Percentiles rank a stretch among this genome's conserved stretches.
These are phyloP conservation scores for Dorcoceras hygrometricum DNA, from an alignment of 257 asterid species.

Conservation along the genomic window DNA sequence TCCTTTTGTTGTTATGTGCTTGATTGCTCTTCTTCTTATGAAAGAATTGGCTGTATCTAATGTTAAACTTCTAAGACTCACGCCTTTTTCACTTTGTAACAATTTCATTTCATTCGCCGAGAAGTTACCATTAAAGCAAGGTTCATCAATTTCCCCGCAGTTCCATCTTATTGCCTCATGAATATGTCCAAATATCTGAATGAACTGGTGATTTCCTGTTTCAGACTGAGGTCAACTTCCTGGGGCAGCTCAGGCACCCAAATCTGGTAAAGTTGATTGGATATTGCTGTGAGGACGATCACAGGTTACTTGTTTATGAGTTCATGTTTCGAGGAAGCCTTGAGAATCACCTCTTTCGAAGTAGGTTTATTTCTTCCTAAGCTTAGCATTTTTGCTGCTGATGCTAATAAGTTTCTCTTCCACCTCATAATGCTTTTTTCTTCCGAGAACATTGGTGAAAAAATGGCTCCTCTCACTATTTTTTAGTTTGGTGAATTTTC, in stretches of 20 bases:
- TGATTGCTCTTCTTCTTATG: background rate
- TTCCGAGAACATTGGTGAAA: background rate
- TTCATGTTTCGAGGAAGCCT: conserved; percentile 99
- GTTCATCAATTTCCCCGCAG: background rate
- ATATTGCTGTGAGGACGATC: conserved; percentile 99
- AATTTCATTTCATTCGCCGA: background rate
- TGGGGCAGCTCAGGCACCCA: conserved; percentile 95
- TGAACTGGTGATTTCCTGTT: conserved; percentile 21
- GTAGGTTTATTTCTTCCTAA: conserved; percentile 51
- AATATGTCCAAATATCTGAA: conserved; percentile 6
- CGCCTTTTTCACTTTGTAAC: background rate
- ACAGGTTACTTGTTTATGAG: conserved; percentile 88
- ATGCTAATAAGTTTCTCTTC: background rate
- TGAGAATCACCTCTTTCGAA: conserved; percentile 96
- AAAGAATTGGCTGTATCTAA: background rate
- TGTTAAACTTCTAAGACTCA: background rate
- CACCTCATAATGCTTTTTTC: background rate
- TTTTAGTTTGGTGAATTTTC: background rate
- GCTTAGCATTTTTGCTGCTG: conserved; percentile 23
- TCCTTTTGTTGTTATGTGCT: background rate
- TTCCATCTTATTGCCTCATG: conserved; percentile 1
- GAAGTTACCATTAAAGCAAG: background rate
- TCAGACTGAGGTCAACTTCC: conserved; percentile 96
- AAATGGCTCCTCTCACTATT: background rate
- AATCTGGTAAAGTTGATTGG: conserved; percentile 96